A percentile compares a stretch with the other conserved stretches of the same genome.
phyloP scores from a whole-genome alignment of 2,329 filamentous ascomycete species.

The Fusarium poae region DNA sequence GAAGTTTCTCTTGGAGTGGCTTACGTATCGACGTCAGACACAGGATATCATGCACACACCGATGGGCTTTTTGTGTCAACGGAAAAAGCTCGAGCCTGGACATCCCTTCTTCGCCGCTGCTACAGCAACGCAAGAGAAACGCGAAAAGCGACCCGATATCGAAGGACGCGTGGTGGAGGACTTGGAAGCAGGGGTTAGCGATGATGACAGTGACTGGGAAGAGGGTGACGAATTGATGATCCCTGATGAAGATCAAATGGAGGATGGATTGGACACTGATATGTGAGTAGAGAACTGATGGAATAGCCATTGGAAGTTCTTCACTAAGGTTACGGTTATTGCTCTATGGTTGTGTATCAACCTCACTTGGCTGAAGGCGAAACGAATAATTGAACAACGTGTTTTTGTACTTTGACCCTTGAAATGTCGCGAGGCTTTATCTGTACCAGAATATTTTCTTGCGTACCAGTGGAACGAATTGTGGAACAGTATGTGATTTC shows the following conservation, averaged over 20 bases:
- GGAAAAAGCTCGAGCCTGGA: neutral
- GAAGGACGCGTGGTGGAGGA: neutral
- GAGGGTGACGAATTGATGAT: neutral
- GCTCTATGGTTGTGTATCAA: too few relatives aligned
- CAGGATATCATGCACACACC: slow-evolving; percentile 10
- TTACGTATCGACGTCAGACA: neutral
- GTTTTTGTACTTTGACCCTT: too few relatives aligned
- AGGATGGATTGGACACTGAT: neutral
- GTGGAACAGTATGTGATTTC: too few relatives aligned
- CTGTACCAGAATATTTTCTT: too few relatives aligned
- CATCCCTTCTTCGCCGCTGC: neutral
- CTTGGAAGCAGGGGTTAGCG: neutral
- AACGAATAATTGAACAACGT: too few relatives aligned
- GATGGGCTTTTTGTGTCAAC: neutral
- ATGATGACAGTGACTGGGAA: slow-evolving; percentile 4
- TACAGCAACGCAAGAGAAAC: neutral
- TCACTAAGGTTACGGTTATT: too few relatives aligned
- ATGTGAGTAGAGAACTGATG: too few relatives aligned
- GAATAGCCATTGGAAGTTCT: too few relatives aligned
- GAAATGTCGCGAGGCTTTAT: too few relatives aligned
- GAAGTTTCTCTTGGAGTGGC: neutral
- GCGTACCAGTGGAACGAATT: too few relatives aligned
- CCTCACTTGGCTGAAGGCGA: too few relatives aligned
- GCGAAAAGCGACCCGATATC: neutral
- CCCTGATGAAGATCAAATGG: neutral